Evolutionary conservation across 2,329 filamentous ascomycete species (phyloP), one percentile per base, ranked within the genome.

Genomic region (Apiospora aurea): DNA sequence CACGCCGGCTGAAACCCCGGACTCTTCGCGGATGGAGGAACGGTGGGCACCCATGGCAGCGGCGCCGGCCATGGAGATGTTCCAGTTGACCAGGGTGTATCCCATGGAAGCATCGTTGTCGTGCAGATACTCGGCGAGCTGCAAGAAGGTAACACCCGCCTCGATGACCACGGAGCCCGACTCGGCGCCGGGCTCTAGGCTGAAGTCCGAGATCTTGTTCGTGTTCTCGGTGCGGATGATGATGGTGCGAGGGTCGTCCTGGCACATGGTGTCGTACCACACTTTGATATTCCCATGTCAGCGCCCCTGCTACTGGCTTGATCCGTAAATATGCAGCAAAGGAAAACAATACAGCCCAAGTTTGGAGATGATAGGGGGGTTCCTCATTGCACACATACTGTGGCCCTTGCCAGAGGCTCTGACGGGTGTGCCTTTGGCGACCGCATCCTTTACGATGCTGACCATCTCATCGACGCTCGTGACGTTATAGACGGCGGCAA

Each of bases 181-280:
- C 8, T 80, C 77, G 13, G 80, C 80, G 21, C 79, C 81, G 6
- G 75, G 74, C 64, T 79, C 75, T 21, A 87, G 81, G 21, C 81
- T 79, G 66, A 87, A 81, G 72, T 86, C 83, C 51, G 77, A 83
- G 75, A 88, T 87, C 29, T 72, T 72, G 73, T 84, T 85, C 71
- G 86, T 81, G 67, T 80, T 75, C 73, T 85, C 85, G 26, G 84
- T 85, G 74, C 83, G 84, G 53, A 87, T 79, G 75, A 88, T 85
- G 75, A 87, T 78, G 2, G 86, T 88, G 64, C 78, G 76, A 38
- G 81, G 78, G 72, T 85, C 80, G 76, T 87, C 85, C 61, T 83
- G 83, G 79, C 86, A 88, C 82, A 87, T 86, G 44, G 86, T 87
- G 75, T 88, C 85, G 76, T 87, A 87, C 85, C 86, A 86, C 82